Conservation (phyloP, 495 filamentous ascomycete species). For the Hypoxylon crocopeplum region DNA sequence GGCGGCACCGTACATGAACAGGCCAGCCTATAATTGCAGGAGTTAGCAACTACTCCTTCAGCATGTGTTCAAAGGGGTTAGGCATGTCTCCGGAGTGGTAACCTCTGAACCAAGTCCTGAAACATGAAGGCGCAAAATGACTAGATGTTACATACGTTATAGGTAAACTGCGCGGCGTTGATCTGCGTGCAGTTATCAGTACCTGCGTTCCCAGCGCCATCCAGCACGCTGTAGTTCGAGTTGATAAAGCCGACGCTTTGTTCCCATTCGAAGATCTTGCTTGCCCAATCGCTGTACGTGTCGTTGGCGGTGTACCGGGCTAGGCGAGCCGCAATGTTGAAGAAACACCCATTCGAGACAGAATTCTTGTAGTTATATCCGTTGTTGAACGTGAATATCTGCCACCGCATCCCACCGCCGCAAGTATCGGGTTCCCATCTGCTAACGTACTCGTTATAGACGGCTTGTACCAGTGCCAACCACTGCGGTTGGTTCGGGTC, state of each 20-base stretch:
- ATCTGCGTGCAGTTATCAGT: conserved; percentile 56
- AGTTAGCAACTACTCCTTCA: no score
- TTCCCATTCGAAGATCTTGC: conserved; percentile 74
- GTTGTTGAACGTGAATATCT: conserved; percentile 79
- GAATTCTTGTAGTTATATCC: conserved; percentile 83
- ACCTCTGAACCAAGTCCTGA: no score
- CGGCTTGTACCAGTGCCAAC: conserved; percentile 79
- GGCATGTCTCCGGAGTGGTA: no score
- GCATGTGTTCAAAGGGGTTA: no score
- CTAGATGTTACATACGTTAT: no score
- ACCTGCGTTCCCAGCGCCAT: conserved; percentile 57
- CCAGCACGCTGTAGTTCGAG: conserved; percentile 61
- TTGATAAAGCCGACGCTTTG: conserved; percentile 54
- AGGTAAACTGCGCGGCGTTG: conserved; percentile 66
- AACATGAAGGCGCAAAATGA: no score
- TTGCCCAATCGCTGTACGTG: conserved; percentile 75
- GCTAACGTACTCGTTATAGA: conserved; percentile 75
- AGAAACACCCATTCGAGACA: conserved; percentile 73
- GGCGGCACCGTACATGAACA: conserved; percentile 72
- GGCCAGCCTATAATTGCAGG: no score
- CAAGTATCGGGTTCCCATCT: conserved; percentile 74
- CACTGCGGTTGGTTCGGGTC: conserved; percentile 67
- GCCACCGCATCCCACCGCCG: conserved; percentile 81
- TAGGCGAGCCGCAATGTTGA: conserved; percentile 73
- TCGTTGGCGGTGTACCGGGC: conserved; percentile 73